These are phyloP conservation scores for Trametes pubescens DNA, from an alignment of 1,284 basidiomycete species.

Conservation along the genomic window DNA sequence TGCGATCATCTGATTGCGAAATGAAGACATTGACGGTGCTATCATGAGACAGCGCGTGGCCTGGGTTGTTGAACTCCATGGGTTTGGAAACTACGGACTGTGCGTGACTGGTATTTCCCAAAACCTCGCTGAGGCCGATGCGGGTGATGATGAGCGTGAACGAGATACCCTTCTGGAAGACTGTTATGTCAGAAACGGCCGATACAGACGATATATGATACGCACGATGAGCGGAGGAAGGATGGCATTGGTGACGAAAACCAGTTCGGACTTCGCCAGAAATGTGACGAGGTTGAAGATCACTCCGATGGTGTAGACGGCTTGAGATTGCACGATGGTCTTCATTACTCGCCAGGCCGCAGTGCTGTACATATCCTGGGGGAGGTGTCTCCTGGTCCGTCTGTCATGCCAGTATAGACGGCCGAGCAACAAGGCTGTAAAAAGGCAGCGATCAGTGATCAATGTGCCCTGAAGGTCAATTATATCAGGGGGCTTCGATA, in stretches of 20 bases:
- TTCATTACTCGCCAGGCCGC: neutral
- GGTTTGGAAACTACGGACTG: too few relatives aligned
- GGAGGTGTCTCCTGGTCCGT: neutral
- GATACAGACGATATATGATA: neutral
- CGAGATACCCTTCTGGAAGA: neutral
- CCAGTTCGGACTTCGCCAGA: neutral
- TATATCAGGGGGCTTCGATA: neutral
- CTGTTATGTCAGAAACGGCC: neutral
- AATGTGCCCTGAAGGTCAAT: neutral
- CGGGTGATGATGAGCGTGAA: slow-evolving; percentile 13
- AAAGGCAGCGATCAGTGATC: neutral
- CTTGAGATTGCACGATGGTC: neutral
- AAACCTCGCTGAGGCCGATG: slow-evolving; percentile 5
- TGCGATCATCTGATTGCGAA: too few relatives aligned
- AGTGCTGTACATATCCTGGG: neutral
- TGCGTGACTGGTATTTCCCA: too few relatives aligned
- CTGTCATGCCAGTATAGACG: neutral
- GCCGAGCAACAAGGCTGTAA: neutral
- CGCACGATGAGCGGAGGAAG: neutral
- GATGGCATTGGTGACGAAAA: neutral
- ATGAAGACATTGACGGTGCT: too few relatives aligned
- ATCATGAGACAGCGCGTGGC: too few relatives aligned
- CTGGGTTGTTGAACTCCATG: too few relatives aligned
- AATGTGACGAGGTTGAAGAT: slow-evolving; percentile 3
- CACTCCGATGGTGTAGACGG: neutral